Evolutionary conservation across 768 basidiomycete genomes (phyloP), one percentile per base, ranked within the genome.

Genomic region (Russula compacta): DNA sequence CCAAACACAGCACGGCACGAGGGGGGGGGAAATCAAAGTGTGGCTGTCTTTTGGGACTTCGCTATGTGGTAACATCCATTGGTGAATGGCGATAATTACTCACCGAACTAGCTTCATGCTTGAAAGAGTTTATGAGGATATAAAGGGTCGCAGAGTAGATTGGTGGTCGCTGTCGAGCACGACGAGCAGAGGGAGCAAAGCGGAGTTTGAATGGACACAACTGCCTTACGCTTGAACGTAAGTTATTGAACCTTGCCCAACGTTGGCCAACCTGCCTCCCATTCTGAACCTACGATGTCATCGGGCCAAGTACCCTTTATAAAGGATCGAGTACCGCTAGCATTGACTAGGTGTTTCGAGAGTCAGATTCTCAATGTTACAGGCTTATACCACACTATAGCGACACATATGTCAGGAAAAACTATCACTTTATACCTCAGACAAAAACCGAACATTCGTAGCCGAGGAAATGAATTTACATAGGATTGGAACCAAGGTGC

Each of bases 21-120:
- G 46, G 56, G 36, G 2, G 10, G 43, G 48, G n/a, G n/a, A n/a
- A 53, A 36, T 29, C 24, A 33, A 29, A 21, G 19, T 6, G 35
- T 19, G 33, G 46, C 17, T 24, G 42, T 38, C 36, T 51, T 46
- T 47, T 57, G 36, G 21, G 50, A 39, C 24, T 33, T 33, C 14
- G 53, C 33, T 17, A 39, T 33, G 19, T 40, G 19, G 11, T n/a
- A 12, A 19, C 3, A n/a, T 33, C 36, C 48, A 44, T 6, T 21
- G 32, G 24, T 29, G n/a, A 24, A 29, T 0, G 35, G 43, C 29
- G 8, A 24, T 7, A 11, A 43, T n/a, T 19, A 48, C 61, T 63
- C 39, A 63, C 61, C 61, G 56, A 39, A 63, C 57, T 0, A 63
- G 61, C 57, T 63, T 63, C 61, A 63, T 63, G 19, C 12, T 63